Conservation (phyloP, 768 basidiomycete genomes). For the Tulasnella sp. region DNA sequence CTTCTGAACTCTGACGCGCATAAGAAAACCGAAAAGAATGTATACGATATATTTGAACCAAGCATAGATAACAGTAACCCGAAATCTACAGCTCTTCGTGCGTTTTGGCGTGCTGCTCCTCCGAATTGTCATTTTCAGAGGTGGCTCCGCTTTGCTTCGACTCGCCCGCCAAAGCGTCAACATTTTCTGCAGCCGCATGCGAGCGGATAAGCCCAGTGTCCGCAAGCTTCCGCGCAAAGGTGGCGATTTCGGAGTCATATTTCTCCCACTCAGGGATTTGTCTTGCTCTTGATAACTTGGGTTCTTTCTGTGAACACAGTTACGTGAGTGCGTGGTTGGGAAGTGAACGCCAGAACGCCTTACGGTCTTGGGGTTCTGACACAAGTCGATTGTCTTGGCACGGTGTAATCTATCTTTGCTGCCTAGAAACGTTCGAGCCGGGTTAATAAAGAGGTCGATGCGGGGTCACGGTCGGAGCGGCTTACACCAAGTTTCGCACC, state of each 20-base stretch:
- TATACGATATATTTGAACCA: not conserved
- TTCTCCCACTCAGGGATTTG: conserved; percentile 97
- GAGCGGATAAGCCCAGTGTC: conserved; percentile 62
- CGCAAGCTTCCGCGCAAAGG: conserved; percentile 65
- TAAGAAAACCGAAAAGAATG: not conserved
- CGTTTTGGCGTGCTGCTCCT: not conserved
- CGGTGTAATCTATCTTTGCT: conserved; percentile 74
- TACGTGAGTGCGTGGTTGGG: not conserved
- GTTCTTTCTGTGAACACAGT: conserved; percentile 69
- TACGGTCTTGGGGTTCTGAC: conserved; percentile 92
- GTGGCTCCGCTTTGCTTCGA: conserved; percentile 21
- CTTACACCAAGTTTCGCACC: conserved; percentile 99
- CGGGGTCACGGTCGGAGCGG: conserved; percentile 16
- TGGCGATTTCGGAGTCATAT: conserved; percentile 86
- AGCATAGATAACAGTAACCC: not conserved
- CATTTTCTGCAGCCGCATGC: conserved; percentile 49
- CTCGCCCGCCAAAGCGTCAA: conserved; percentile 53
- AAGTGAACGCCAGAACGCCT: conserved; percentile 27
- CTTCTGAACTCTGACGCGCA: too few relatives aligned
- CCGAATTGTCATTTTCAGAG: conserved; percentile 20
- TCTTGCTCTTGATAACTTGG: conserved; percentile 84
- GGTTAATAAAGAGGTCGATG: not conserved
- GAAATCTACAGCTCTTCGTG: not conserved
- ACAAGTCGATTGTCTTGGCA: conserved; percentile 88
- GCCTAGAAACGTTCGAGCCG: conserved; percentile 35